These are phyloP conservation scores for Tanacetum coccineum DNA, from an alignment of 129 eudicot species.

Conservation along the genomic window DNA sequence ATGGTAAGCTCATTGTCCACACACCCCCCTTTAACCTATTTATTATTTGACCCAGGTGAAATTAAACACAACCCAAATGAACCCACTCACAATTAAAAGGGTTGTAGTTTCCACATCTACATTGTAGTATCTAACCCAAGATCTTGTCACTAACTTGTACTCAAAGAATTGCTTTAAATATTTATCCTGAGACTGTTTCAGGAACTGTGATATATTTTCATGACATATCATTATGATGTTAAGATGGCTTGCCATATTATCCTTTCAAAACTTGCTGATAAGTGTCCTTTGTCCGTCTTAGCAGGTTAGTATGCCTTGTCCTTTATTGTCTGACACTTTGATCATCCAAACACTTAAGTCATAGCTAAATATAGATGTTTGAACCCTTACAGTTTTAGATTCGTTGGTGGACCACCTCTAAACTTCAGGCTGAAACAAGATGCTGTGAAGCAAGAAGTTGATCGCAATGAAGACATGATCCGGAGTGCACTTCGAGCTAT, in stretches of 20 bases:
- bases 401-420: slow-evolving; percentile 96
- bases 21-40: too few species aligned
- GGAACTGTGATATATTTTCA: slow-evolving; percentile 8
- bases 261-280: slow-evolving; percentile 93
- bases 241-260: slow-evolving; percentile 99
- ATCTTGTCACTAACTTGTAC: slow-evolving; percentile 7
- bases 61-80: too few species aligned
- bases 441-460: slow-evolving; percentile 99
- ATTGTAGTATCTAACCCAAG: background rate
- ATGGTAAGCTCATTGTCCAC: slow-evolving; percentile 50
- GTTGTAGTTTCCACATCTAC: too few species aligned
- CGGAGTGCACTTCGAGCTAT: slow-evolving; percentile 91
- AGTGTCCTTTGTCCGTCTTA: slow-evolving; percentile 95
- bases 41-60: too few species aligned
- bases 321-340: background rate
- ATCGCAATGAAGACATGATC: slow-evolving; percentile 98
- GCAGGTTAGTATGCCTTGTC: slow-evolving; percentile 55
- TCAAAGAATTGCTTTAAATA: background rate
- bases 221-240: slow-evolving; percentile 97
- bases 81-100: too few species aligned
- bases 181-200: background rate
- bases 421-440: slow-evolving; percentile 91
- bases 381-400: slow-evolving; percentile 64
- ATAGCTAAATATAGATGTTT: slow-evolving; percentile 17
- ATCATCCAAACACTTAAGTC: background rate